A percentile compares a stretch with the other conserved stretches of the same genome.
phyloP scores from a whole-genome alignment of 179 eudicot genomes.

The Monotropa hypopitys region DNA sequence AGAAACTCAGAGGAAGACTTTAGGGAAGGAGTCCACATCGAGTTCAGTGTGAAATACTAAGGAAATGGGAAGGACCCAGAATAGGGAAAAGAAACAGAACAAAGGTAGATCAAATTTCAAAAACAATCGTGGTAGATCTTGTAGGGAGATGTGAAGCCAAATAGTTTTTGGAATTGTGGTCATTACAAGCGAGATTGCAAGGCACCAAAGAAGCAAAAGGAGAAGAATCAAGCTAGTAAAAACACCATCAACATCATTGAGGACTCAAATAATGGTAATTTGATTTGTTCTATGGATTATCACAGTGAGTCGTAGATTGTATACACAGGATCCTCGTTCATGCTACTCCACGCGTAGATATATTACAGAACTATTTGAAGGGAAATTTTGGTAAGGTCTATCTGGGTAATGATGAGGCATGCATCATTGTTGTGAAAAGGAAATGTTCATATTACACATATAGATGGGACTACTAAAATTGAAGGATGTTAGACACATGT shows the following conservation, averaged over 20 bases:
- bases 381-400: too few species aligned
- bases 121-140: not conserved
- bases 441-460: not conserved
- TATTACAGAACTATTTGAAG: not conserved
- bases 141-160: not conserved
- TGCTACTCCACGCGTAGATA: not conserved
- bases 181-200: not conserved
- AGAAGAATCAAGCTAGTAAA: not conserved
- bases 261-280: not conserved
- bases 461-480: not conserved
- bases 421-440: not conserved
- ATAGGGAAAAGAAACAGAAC: not conserved
- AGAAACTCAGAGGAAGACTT: not conserved
- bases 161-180: not conserved
- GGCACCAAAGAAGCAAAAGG: slow-evolving; percentile 5
- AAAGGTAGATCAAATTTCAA: not conserved
- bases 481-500: not conserved
- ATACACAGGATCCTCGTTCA: not conserved
- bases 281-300: not conserved
- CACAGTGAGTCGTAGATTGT: not conserved
- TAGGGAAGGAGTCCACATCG: not conserved
- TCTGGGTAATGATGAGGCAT: not conserved
- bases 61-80: not conserved
- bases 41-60: not conserved
- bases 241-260: not conserved